Evolutionary conservation across 2,329 filamentous ascomycete species (phyloP), one percentile per base, ranked within the genome.

Genomic region (Colletotrichum sublineola): DNA sequence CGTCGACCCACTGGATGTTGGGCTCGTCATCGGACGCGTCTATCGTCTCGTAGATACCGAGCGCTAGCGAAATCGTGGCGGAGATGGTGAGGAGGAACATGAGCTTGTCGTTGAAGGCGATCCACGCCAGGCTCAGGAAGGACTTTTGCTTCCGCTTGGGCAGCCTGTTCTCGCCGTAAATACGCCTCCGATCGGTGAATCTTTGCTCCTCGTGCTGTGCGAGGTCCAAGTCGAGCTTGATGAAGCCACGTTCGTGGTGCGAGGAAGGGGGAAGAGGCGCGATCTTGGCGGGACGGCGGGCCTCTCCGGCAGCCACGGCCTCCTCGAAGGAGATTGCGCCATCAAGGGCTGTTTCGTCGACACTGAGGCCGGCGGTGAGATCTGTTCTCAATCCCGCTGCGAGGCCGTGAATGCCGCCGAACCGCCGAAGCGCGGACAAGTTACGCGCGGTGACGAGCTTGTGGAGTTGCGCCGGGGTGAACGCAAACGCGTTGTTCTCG

Each of bases 81-180:
- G 93, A 92, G 29, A 91, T 85, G 1, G 91, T 92, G 71, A 94
- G 84, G 5, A 94, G 82, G 67, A 94, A 92, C 64, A 94, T 84
- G 14, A 95, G 90, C 77, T 95, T 95, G 81, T 95, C 93, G 78
- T 95, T 94, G 82, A 94, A 94, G 1, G 93, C 92, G 77, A 94
- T 92, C 93, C 93, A 95, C 74, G 91, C 91, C 20, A 95, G 82
- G 77, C 91, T 86, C 73, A 92, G 84, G 63, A 95, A 90, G 50
- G 85, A 91, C 79, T 94, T 94, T 33, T 90, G 85, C 77, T 92
- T 93, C 76, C 89, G 89, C 75, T 89, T 90, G 0, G 91, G 91
- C n/a, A 93, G 82, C 40, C 85, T 84, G 75, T 95, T 95, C 74
- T 90, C 88, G 65, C 89, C 90, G 78, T 90, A 95, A 9, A 95